Base-by-base conservation (phyloP, 2,329 filamentous ascomycete genomes). In the Cladosporium sp. region DNA sequence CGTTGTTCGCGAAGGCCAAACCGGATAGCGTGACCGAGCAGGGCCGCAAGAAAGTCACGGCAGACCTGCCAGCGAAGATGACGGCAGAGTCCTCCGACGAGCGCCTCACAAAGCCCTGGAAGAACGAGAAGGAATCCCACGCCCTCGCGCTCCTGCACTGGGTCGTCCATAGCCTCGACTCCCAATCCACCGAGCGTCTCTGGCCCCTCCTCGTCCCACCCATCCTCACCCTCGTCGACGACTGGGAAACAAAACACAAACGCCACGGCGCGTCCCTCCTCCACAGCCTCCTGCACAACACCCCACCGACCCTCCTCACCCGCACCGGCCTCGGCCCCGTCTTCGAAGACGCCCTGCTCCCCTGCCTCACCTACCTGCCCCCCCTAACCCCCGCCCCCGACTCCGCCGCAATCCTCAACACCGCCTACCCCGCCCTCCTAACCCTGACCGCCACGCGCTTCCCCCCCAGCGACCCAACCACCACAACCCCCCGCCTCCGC, bases 291-390 rank as follows among this genome's bases (percentile, higher is more conserved):
- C 74, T 90, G 37, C 56, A 66, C 9, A 76, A 72, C 46, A 80
- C 81, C 41, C 77, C 81, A 0, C 57, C 70, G 1, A 63, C 68
- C 4, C 73, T 85, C 2, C 74, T 91, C 42, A 68, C 67, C 10
- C 74, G 75, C 43, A 87, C 83, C 0, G 86, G 87, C 1, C 79
- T 92, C 7, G 79, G 77, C 18, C 71, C 77, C 11, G 78, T 92
- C 22, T 85, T 92, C 56, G 79, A 85, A 61, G 80, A 89, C 16
- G 80, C 84, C 3, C 70, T 89, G 2, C 78, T 84, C 58, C 87
- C 89, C 0, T 82, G 84, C 34, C 77, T 95, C n/a, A 77, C 85
- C 7, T 87, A 83, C 61, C 76, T 95, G 5, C 91, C 92, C 0
- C 82, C 78, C 10, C 73, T 95, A 40, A 95, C 89, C 0, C 83